Base-by-base conservation (phyloP, 179 eudicot genomes). In the Camellia oleifera region DNA sequence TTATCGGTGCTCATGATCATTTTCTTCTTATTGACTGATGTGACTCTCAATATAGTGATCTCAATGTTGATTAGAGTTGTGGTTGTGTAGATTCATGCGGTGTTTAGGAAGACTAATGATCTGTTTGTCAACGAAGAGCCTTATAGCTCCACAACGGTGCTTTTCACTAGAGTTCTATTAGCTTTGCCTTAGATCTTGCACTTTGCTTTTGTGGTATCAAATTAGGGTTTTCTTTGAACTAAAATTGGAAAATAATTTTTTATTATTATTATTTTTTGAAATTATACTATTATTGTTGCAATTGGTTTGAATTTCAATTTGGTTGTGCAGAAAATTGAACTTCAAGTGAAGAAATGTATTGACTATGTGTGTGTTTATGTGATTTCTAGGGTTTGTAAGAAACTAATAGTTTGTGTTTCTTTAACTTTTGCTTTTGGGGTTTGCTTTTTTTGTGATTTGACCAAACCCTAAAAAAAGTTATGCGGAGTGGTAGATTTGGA, bases 11-110 rank as follows among this genome's bases (percentile, higher is more conserved):
- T 88, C 10, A 85, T 87, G 75, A 18, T 88, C 2, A 69, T 82
- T n/a, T 80, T 84, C 40, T 73, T 88, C 56, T 58, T 86, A 18
- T 60, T 88, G 74, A 83, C 88, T 5, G 58, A 69, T 13, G 88
- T 77, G 5, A 84, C 85, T n/a, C 6, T 57, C 7, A 86, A 88
- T 46, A 77, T 86, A 3, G 20, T 84, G 26, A 53, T 82, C 23
- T 61, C 90, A 44, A 54, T 84, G 72, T 58, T 64, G 80, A 50
- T 88, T 4, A 83, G 85, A 9, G 75, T 44, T 60, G 82, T 74
- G 66, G 15, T 83, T 7, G 81, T 87, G 64, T 12, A 75, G 54
- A 65, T 72, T 42, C 86, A 85, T 54, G 86, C 79, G 1, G 77
- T 62, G 17, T 56, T 85, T 11, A 83, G 88, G 73, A 74, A 73